A percentile compares a stretch with the other conserved stretches of the same genome.
Evolutionary conservation across 164 flowering plant species (phyloP).

Genomic region (Sextonia rubra): DNA sequence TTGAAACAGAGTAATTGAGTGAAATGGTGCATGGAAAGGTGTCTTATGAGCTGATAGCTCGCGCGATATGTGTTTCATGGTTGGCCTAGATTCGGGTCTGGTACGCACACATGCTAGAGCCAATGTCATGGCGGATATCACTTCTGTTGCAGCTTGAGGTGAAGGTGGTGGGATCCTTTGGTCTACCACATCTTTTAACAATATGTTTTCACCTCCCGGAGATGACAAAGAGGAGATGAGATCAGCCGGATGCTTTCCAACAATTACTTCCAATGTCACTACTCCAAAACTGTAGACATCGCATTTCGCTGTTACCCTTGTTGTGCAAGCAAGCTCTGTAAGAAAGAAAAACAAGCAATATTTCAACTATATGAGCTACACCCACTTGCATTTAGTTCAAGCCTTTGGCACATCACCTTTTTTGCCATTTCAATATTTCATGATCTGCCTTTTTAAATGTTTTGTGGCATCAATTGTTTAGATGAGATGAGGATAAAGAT

Average conservation of each 20-base stretch:
- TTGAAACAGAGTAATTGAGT: constrained; percentile 16
- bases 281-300: constrained; percentile 77
- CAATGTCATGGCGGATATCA: constrained; percentile 31
- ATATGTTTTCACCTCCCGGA: background rate
- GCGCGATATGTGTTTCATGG: constrained; percentile 48
- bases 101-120: constrained; percentile 49
- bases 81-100: constrained; percentile 49
- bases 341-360: background rate
- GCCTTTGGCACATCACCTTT: too few relatives aligned
- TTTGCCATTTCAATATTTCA: too few relatives aligned
- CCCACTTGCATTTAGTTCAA: too few relatives aligned
- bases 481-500: too few relatives aligned
- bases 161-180: constrained; percentile 47
- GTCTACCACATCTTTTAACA: constrained; percentile 43
- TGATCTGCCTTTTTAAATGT: too few relatives aligned
- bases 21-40: constrained; percentile 16
- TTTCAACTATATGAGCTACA: too few relatives aligned
- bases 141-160: constrained; percentile 40
- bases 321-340: constrained; percentile 55
- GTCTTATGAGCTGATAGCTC: constrained; percentile 32
- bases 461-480: too few relatives aligned
- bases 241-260: constrained; percentile 67
- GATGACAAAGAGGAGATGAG: constrained; percentile 29
- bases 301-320: constrained; percentile 51
- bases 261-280: constrained; percentile 51